Evolutionary conservation across 2,329 filamentous ascomycete species (phyloP).

Genomic region (Penicillium hesseltinei): DNA sequence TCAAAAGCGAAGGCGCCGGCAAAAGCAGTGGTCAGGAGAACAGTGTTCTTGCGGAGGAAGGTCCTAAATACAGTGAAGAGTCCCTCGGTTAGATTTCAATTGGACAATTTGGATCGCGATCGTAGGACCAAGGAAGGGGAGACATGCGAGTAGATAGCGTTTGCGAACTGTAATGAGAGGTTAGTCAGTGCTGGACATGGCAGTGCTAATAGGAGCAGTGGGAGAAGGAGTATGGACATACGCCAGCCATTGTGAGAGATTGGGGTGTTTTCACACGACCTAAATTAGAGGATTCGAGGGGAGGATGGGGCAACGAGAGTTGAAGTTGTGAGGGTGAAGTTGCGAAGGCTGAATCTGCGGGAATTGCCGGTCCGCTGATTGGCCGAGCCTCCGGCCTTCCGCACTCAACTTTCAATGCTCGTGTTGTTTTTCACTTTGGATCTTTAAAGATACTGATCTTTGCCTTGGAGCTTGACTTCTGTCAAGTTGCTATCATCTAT

Average conservation of each 20-base stretch:
- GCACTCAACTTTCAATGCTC: slow-evolving; percentile 11
- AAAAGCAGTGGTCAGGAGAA: slow-evolving; percentile 87
- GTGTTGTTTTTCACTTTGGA: slow-evolving; percentile 11
- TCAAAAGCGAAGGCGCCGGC: slow-evolving; percentile 84
- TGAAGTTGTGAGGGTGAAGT: slow-evolving; percentile 32
- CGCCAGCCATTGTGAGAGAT: slow-evolving; percentile 55
- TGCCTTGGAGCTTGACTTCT: slow-evolving; percentile 4
- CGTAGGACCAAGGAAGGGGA: slow-evolving; percentile 20
- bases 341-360: slow-evolving; percentile 35
- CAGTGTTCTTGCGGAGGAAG: slow-evolving; percentile 80
- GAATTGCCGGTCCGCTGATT: slow-evolving; percentile 42
- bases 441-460: slow-evolving; percentile 1
- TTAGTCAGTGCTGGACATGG: slow-evolving; percentile 33
- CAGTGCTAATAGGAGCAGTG: slow-evolving; percentile 27
- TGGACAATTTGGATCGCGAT: slow-evolving; percentile 19
- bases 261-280: slow-evolving; percentile 21
- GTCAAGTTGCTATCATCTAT: not conserved
- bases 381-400: slow-evolving; percentile 32
- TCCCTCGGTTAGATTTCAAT: slow-evolving; percentile 17
- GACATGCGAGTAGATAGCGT: slow-evolving; percentile 61
- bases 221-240: slow-evolving; percentile 12
- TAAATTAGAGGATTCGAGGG: not conserved
- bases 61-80: slow-evolving; percentile 54
- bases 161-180: slow-evolving; percentile 46
- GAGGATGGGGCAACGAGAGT: slow-evolving; percentile 12